Percentiles rank a stretch among this genome's conserved stretches.
Evolutionary conservation across 177 flowering plant species (phyloP).

Genomic region (Vitis hybrid): DNA sequence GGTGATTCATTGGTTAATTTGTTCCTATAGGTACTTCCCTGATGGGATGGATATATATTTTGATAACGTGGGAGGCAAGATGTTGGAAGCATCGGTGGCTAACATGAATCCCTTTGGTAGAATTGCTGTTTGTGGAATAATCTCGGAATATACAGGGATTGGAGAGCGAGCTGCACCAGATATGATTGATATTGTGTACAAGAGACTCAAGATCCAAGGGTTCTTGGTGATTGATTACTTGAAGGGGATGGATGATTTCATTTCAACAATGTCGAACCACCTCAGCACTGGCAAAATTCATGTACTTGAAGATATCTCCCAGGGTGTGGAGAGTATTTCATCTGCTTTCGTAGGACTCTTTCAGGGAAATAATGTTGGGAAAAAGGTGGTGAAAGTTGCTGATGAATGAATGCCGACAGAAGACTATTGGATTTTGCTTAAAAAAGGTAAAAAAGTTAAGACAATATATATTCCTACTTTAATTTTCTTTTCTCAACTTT

Average conservation of each 20-base stretch:
- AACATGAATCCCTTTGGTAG: constrained; percentile 74
- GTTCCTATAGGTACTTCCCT: constrained; percentile 54
- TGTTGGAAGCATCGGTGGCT: constrained; percentile 66
- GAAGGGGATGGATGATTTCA: constrained; percentile 30
- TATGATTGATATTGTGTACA: constrained; percentile 57
- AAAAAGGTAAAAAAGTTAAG: too few species aligned
- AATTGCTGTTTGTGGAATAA: constrained; percentile 70
- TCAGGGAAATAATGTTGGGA: constrained; percentile 54
- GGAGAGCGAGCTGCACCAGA: constrained; percentile 41
- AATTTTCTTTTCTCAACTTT: too few species aligned
- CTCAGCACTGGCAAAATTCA: constrained; percentile 31
- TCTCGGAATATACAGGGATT: constrained; percentile 51
- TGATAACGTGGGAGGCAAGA: constrained; percentile 76
- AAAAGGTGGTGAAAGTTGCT: constrained; percentile 47
- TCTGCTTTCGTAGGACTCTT: constrained; percentile 56
- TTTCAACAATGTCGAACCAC: constrained; percentile 30
- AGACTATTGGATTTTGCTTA: too few species aligned
- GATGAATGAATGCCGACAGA: constrained; percentile 19
- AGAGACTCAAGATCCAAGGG: constrained; percentile 55
- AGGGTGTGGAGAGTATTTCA: constrained; percentile 54
- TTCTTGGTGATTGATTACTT: constrained; percentile 43
- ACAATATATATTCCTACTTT: too few species aligned
- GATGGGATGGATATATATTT: constrained; percentile 80
- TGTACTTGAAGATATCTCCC: constrained; percentile 52
- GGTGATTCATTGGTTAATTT: too few species aligned